Base-by-base conservation (phyloP, 306 rosid genomes). In the Rosa lucieae region DNA sequence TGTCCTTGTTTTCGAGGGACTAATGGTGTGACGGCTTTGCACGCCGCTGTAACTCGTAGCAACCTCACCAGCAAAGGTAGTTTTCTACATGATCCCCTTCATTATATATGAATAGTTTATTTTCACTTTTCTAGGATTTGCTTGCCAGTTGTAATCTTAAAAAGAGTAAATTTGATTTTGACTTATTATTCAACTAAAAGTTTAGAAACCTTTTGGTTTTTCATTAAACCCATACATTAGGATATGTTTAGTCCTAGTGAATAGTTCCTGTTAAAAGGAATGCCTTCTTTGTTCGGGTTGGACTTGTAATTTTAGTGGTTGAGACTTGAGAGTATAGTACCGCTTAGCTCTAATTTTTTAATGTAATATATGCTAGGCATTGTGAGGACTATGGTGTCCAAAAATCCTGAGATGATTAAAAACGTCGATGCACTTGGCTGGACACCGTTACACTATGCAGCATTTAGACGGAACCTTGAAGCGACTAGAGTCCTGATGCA, bases 381-480 rank as follows among this genome's bases (percentile, higher is more conserved):
- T 74, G 79, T 74, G 20, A 3, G 17, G 1, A 68, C 3, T 21
- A 39, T 75, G 21, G 35, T 74, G 13, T 56, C 12, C 8, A 75
- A 4, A 74, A 8, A 44, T 9, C 75, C 59, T 0, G 61, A 10
- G 10, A 43, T 80, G 8, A 37, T 67, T 0, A 56, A 46, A 56
- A 14, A 29, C 4, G 76, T 44, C 0, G 84, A 75, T n/a, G 44
- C 42, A 12, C 20, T 55, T 13, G 79, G 76, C 20, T 80, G 84
- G 84, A 75, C 55, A 40, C 84, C 84, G 1, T 32, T 74, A 8
- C 79, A 80, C 23, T 80, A 80, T 15, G 84, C 84, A 11, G 79
- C 84, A 32, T 32, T 18, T 17, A 17, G 4, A 2, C 80, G 79
- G 18, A 67, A 80, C 21, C 14, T 12, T 11, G 20, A 35, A 32